These are phyloP conservation scores for Penicillium ochrochloron DNA, from an alignment of 495 filamentous ascomycete species.

Conservation along the genomic window DNA sequence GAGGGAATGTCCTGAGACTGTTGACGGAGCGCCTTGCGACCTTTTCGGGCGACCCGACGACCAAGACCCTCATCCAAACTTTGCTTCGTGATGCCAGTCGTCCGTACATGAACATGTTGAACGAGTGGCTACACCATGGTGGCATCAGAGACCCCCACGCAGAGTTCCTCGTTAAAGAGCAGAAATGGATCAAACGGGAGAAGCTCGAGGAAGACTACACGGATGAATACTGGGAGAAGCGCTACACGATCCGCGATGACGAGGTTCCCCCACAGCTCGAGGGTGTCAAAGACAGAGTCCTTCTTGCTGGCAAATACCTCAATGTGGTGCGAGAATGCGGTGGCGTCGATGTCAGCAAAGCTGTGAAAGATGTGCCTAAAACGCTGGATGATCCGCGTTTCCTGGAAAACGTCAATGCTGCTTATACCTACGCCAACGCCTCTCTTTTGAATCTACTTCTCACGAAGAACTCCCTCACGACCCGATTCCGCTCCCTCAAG, in stretches of 20 bases:
- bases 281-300: slow-evolving; percentile 87
- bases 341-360: slow-evolving; percentile 91
- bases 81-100: slow-evolving; percentile 86
- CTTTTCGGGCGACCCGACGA: slow-evolving; percentile 92
- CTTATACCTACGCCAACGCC: slow-evolving; percentile 94
- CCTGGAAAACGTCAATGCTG: slow-evolving; percentile 91
- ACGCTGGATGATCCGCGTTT: slow-evolving; percentile 91
- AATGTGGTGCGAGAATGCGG: slow-evolving; percentile 98
- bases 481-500: slow-evolving; percentile 84
- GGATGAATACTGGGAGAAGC: slow-evolving; percentile 98
- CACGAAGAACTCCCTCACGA: slow-evolving; percentile 88
- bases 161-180: slow-evolving; percentile 94
- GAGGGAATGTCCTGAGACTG: slow-evolving; percentile 83
- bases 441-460: slow-evolving; percentile 90
- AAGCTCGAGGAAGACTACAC: slow-evolving; percentile 94
- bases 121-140: slow-evolving; percentile 97
- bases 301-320: slow-evolving; percentile 94
- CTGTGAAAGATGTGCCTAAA: slow-evolving; percentile 82
- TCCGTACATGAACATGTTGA: slow-evolving; percentile 97
- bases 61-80: slow-evolving; percentile 75
- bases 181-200: slow-evolving; percentile 91
- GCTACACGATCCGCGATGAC: slow-evolving; percentile 89
- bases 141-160: slow-evolving; percentile 92
- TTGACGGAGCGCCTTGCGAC: slow-evolving; percentile 81
- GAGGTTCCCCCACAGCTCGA: slow-evolving; percentile 94